Conservation (phyloP, 1,284 basidiomycete species). For the Dichomitus squalens region DNA sequence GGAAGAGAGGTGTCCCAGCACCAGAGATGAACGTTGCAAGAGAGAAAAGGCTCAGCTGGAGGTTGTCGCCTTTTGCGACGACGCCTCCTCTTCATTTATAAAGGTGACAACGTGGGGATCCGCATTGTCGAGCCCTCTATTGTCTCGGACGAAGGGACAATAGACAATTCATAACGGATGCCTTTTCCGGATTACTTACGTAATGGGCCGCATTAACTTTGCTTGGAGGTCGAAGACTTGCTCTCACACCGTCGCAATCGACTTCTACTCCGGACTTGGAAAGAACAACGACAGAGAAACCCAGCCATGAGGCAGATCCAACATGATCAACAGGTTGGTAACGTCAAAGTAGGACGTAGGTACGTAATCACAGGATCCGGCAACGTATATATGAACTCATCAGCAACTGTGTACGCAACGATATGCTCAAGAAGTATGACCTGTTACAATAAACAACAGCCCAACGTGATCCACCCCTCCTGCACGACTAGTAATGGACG, state of each 20-base stretch:
- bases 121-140: constrained; percentile 22
- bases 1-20: constrained; percentile 17
- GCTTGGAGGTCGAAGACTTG: background rate
- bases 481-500: no score
- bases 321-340: no score
- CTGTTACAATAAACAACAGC: no score
- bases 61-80: background rate
- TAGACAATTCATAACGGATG: constrained; percentile 23
- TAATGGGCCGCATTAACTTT: constrained; percentile 1
- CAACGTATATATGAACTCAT: no score
- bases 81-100: constrained; percentile 4
- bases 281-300: background rate
- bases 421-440: no score
- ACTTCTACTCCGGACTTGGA: background rate
- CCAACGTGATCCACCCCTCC: no score
- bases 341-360: no score
- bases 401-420: no score
- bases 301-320: constrained; percentile 1
- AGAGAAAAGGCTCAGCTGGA: background rate
- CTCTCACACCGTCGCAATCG: background rate
- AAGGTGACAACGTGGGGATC: background rate
- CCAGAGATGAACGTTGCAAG: constrained; percentile 1
- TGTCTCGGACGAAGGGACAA: constrained; percentile 18
- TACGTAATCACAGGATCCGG: no score
- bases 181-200: constrained; percentile 18